Base-by-base conservation (phyloP, 768 basidiomycete species). In the Butyriboletus loyo region DNA sequence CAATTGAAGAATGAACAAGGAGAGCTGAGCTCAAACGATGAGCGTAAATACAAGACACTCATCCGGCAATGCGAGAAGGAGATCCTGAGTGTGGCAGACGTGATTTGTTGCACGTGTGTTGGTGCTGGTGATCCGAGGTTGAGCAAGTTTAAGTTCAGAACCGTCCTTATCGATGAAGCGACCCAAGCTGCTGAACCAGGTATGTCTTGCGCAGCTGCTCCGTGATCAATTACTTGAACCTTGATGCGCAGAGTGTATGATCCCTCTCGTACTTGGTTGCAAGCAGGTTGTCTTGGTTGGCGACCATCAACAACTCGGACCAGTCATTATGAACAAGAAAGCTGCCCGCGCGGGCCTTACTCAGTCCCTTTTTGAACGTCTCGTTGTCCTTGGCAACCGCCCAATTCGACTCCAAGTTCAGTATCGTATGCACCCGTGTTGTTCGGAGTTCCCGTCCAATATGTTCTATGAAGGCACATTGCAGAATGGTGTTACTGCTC, bases 291-390 rank as follows among this genome's bases (percentile, higher is more conserved):
- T 99, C 25, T 83, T 99, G 36, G 97, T 99, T 49, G 97, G 97
- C 48, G 96, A 98, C 73, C 91, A 97, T 69, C 92, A 75, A 59
- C 97, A 98, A 79, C 86, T 98, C 45, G 97, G 97, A 1, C 97
- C 97, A 7, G 97, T 98, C 63, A 98, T 99, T 69, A 98, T 99
- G 97, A 99, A 98, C 82, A 99, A 99, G 83, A 98, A 99, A 67
- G 97, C 97, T 0, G 96, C 97, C 2, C 90, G 94, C n/a, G 97
- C 97, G 5, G 97, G 97, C 19, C 81, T 99, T 35, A 98, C 95
- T 0, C 97, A 98, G 66, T 99, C 97, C 0, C 85, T 99, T 19
- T 99, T 99, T 62, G 97, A 99, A 68, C 89, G 97, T 40, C 86
- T 99, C 42, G 94, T 99, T 56, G 80, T 98, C 40, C 86, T 98